Conservation (phyloP, 345 rosid genomes). For the Eucalyptus dawsonii region DNA sequence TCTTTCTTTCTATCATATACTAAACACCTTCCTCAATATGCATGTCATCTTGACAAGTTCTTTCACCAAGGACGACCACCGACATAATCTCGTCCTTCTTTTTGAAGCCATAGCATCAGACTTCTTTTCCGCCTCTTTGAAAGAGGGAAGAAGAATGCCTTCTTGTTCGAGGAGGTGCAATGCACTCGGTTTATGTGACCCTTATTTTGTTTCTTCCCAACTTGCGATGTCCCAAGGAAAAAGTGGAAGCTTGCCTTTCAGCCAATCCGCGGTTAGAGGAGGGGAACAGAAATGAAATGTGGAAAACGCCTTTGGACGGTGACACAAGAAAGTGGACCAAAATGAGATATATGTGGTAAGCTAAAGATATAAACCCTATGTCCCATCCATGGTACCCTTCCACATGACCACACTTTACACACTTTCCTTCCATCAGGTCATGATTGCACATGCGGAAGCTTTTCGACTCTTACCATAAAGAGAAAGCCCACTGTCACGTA, state of each 20-base stretch:
- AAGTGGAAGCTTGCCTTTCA: neutral
- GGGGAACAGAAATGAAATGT: neutral
- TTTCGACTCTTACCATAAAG: neutral
- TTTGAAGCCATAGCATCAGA: neutral
- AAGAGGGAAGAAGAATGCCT: neutral
- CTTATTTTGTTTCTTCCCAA: neutral
- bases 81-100: neutral
- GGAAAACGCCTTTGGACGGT: neutral
- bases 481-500: neutral
- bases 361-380: neutral
- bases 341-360: neutral
- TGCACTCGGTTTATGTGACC: neutral
- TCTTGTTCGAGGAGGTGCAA: neutral
- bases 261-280: neutral
- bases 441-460: neutral
- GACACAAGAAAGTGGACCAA: neutral
- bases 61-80: neutral
- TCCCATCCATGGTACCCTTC: neutral
- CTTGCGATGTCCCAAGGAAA: neutral
- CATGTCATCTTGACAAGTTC: neutral
- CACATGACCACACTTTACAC: neutral
- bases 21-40: neutral
- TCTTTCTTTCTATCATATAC: neutral
- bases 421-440: neutral
- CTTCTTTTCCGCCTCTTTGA: neutral